phyloP scores from a whole-genome alignment of 192 early-diverging fungal genomes.

The Coemansia sp. region DNA sequence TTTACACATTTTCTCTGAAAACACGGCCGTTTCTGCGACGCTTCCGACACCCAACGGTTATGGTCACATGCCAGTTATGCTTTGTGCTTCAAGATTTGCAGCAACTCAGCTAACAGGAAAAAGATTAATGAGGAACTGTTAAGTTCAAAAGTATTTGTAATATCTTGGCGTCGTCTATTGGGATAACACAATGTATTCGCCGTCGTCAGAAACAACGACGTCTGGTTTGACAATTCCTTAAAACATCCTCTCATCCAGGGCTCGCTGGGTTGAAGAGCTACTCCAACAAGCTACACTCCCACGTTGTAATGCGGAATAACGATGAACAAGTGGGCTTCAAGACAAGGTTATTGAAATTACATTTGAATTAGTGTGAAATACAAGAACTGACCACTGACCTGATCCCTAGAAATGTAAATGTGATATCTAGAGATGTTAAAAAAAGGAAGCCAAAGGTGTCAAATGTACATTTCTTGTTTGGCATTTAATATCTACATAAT shows the following conservation, averaged over 20 bases:
- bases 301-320: too few relatives aligned
- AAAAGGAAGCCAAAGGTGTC: not conserved
- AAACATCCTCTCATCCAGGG: too few relatives aligned
- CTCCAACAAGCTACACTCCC: too few relatives aligned
- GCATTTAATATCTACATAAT: conserved; percentile 1
- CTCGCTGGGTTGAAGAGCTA: too few relatives aligned
- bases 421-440: not conserved
- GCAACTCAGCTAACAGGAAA: not conserved
- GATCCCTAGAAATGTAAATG: not conserved
- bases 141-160: not conserved
- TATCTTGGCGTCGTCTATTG: not conserved
- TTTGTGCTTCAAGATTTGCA: not conserved
- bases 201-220: not conserved
- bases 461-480: not conserved
- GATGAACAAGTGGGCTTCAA: too few relatives aligned
- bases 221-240: too few relatives aligned
- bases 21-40: not conserved
- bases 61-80: not conserved
- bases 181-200: not conserved
- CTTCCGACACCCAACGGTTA: not conserved
- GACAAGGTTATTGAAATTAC: too few relatives aligned
- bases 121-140: not conserved
- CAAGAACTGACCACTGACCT: too few relatives aligned
- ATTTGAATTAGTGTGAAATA: not conserved
- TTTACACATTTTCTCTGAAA: not conserved